phyloP scores from a whole-genome alignment of 208 protist genomes.

The Crithidia sp. region DNA sequence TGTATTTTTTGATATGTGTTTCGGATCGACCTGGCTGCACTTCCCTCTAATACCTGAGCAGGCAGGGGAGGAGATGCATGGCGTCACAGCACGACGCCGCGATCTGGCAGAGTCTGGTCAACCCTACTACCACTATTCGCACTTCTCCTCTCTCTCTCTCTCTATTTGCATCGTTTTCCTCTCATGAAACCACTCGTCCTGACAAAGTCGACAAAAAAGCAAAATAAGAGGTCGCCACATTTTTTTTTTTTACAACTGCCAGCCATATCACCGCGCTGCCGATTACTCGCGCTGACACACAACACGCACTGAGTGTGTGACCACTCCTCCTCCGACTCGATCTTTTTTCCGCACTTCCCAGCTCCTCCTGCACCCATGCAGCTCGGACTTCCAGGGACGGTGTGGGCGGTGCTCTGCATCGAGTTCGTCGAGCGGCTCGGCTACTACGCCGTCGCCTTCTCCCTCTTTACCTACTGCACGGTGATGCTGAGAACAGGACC shows the following conservation, averaged over 20 bases:
- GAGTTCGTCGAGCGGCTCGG: conserved; percentile 70
- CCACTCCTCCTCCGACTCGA: too few species aligned
- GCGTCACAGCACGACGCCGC: too few species aligned
- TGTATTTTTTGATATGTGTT: too few species aligned
- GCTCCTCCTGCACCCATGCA: conserved; percentile 9
- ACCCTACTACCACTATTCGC: background rate
- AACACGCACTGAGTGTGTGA: too few species aligned
- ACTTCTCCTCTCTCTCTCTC: background rate
- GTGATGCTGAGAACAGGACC: conserved; percentile 54
- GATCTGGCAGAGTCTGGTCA: background rate
- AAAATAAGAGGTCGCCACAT: too few species aligned
- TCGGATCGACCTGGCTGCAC: too few species aligned
- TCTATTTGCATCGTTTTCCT: background rate
- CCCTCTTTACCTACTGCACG: conserved; percentile 70
- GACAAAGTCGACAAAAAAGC: background rate
- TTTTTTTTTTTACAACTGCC: too few species aligned
- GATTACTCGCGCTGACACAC: too few species aligned
- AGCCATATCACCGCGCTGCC: too few species aligned
- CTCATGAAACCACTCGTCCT: background rate
- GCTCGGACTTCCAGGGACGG: conserved; percentile 39
- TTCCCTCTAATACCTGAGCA: too few species aligned
- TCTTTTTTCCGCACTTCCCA: conserved; percentile 12
- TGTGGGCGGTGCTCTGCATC: conserved; percentile 56
- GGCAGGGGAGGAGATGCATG: too few species aligned
- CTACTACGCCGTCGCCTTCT: conserved; percentile 72